phyloP scores from a whole-genome alignment of 108 stramenopile species.

The Mediolabrus comicus region DNA sequence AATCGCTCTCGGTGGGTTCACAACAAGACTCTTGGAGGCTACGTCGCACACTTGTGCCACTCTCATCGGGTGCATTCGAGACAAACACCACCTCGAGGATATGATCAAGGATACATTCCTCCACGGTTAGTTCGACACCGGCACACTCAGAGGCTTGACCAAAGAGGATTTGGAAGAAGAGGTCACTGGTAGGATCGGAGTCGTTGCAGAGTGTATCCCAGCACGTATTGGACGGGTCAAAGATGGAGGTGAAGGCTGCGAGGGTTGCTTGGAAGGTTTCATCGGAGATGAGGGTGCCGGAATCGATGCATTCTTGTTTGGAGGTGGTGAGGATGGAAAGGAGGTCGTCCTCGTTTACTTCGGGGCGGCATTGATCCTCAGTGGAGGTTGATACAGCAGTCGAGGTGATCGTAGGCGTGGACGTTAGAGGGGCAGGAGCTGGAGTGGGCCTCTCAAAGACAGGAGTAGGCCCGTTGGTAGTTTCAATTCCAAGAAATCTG shows the following conservation, averaged over 20 bases:
- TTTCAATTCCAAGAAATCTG: constrained; percentile 6
- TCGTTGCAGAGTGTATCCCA: constrained; percentile 33
- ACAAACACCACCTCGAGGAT: background rate
- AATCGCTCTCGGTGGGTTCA: constrained; percentile 1
- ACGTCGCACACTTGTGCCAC: background rate
- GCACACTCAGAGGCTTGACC: constrained; percentile 32
- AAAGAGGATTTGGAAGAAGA: constrained; percentile 23
- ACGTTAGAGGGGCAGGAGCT: background rate
- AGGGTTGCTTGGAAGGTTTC: constrained; percentile 16
- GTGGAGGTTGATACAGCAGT: background rate
- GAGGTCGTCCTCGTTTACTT: constrained; percentile 16
- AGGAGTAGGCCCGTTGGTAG: background rate
- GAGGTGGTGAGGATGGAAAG: constrained; percentile 8
- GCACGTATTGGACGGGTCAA: constrained; percentile 14
- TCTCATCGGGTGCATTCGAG: background rate
- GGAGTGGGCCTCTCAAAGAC: too few species aligned
- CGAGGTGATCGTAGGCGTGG: background rate
- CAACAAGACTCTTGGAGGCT: constrained; percentile 1
- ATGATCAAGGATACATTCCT: constrained; percentile 21
- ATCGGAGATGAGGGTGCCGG: constrained; percentile 2
- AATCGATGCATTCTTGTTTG: constrained; percentile 15
- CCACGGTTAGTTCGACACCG: constrained; percentile 20
- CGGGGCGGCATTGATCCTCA: background rate
- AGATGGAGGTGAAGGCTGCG: constrained; percentile 14
- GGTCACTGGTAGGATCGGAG: constrained; percentile 1